These are phyloP conservation scores for Cercospora canescens DNA, from an alignment of 2,329 filamentous ascomycete genomes.

Conservation along the genomic window DNA sequence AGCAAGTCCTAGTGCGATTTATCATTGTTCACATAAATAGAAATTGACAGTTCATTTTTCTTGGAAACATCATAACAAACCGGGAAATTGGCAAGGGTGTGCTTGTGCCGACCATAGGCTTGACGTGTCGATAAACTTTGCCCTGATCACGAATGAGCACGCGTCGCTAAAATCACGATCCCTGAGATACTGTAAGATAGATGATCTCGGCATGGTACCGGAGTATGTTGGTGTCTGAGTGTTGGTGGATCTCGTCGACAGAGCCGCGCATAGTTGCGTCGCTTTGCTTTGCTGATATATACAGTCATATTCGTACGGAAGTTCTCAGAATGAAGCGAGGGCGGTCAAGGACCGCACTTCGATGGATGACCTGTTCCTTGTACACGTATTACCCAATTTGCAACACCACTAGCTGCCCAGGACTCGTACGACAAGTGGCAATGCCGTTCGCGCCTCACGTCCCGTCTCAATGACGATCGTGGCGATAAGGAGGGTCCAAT, in stretches of 20 bases:
- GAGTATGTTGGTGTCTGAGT: not conserved
- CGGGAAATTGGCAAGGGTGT: slow-evolving; percentile 1
- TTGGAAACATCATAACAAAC: not conserved
- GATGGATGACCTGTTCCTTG: not conserved
- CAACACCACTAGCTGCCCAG: not conserved
- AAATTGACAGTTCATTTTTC: not conserved
- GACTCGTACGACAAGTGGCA: not conserved
- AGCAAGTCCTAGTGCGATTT: not conserved
- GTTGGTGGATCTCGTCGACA: no score
- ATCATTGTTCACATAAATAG: not conserved
- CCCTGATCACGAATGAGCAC: not conserved
- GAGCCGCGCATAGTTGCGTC: no score
- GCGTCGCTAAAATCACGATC: not conserved
- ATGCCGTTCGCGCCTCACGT: not conserved
- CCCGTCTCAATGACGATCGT: not conserved
- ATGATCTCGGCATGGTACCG: not conserved
- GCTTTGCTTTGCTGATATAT: not conserved
- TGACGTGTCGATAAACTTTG: slow-evolving; percentile 2
- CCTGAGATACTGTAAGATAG: not conserved
- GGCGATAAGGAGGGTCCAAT: not conserved
- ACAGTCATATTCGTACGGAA: not conserved
- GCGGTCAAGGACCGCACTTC: not conserved
- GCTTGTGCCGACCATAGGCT: not conserved
- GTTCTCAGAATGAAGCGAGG: not conserved
- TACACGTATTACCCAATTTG: not conserved